These are phyloP conservation scores for Zoysia pacifica DNA, from an alignment of 176 grass and related monocot genomes.

Conservation along the genomic window DNA sequence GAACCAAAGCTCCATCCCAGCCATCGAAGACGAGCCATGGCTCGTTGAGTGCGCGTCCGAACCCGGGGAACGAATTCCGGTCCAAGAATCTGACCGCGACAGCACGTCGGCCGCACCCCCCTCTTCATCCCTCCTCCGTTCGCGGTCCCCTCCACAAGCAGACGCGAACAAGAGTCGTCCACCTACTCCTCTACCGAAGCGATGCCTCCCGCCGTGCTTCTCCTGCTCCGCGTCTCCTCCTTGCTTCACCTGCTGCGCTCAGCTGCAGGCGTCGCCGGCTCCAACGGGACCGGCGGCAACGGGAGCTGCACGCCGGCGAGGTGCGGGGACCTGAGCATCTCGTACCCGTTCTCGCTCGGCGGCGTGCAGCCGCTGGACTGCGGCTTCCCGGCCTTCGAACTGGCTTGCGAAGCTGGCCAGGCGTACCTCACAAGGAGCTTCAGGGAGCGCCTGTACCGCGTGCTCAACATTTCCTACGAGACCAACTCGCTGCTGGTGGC, in stretches of 20 bases:
- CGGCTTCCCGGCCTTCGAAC: conserved; percentile 42
- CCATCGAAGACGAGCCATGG: background rate
- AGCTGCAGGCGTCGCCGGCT: background rate
- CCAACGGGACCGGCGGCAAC: background rate
- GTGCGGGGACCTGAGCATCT: conserved; percentile 47
- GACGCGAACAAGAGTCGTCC: background rate
- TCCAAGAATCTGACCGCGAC: conserved; percentile 34
- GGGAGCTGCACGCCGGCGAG: background rate
- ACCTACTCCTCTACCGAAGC: background rate
- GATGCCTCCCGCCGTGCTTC: conserved; percentile 3
- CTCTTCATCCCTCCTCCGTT: background rate
- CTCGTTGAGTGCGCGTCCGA: background rate
- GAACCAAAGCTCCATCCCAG: background rate
- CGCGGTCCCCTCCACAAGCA: background rate
- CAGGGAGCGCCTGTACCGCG: conserved; percentile 3
- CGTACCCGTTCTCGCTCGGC: conserved; percentile 58
- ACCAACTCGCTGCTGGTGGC: conserved; percentile 23
- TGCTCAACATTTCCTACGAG: background rate
- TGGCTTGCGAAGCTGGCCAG: conserved; percentile 24
- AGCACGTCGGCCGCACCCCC: background rate
- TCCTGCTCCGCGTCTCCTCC: background rate
- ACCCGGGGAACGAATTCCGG: conserved; percentile 28
- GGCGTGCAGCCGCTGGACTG: conserved; percentile 28
- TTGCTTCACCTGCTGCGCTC: background rate
- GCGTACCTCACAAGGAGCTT: conserved; percentile 17